phyloP scores from a whole-genome alignment of 176 grass and related monocot genomes.

The Dactylis glomerata region DNA sequence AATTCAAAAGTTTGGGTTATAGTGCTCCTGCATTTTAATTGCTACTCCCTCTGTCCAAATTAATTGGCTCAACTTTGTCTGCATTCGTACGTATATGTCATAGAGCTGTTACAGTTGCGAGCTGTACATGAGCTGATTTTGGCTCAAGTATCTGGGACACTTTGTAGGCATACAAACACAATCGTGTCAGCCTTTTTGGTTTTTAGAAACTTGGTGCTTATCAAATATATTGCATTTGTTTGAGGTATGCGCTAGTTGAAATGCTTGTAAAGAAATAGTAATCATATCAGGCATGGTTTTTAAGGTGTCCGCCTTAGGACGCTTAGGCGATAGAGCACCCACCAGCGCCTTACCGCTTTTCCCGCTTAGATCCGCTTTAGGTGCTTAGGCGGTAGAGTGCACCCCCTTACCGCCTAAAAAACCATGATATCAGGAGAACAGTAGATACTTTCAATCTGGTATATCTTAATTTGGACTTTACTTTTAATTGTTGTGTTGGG shows the following conservation, averaged over 20 bases:
- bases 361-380: no score
- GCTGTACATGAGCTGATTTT: no score
- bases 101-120: not conserved
- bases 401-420: no score
- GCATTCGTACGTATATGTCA: no score
- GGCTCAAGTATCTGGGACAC: no score
- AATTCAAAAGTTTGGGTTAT: not conserved
- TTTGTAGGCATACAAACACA: not conserved
- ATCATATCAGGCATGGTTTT: not conserved
- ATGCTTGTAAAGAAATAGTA: not conserved
- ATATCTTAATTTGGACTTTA: conserved; percentile 7
- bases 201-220: not conserved
- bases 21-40: not conserved
- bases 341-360: no score
- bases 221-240: not conserved
- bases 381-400: no score
- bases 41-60: no score
- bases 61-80: no score
- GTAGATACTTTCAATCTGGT: not conserved
- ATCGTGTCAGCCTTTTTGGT: not conserved
- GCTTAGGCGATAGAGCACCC: no score
- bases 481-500: conserved; percentile 4
- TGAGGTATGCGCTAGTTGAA: not conserved
- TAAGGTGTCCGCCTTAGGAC: no score
- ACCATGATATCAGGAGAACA: conserved; percentile 14